These are phyloP conservation scores for Aspergillus bridgeri DNA, from an alignment of 495 filamentous ascomycete species.

Conservation along the genomic window DNA sequence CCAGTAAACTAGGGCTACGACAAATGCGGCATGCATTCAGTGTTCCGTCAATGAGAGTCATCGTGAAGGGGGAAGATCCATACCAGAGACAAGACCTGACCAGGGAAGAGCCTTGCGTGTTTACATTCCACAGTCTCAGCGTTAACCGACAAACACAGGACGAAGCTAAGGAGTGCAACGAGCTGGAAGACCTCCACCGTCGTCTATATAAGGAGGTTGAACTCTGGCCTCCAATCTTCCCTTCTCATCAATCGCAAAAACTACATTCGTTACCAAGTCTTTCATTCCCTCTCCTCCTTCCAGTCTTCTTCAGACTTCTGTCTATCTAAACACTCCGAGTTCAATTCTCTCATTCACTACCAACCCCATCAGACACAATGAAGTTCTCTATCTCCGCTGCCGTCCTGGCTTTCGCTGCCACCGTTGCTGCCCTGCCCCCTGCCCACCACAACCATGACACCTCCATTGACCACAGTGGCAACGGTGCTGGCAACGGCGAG, in stretches of 20 bases:
- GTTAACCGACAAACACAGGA: background rate
- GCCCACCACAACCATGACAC: constrained; percentile 7
- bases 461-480: too few relatives aligned
- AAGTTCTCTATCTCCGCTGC: constrained; percentile 30
- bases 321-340: constrained; percentile 24
- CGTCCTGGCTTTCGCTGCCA: constrained; percentile 29
- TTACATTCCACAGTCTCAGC: constrained; percentile 27
- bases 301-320: constrained; percentile 25
- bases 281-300: constrained; percentile 28
- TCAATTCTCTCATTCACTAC: constrained; percentile 28
- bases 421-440: constrained; percentile 27
- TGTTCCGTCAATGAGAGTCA: constrained; percentile 2
- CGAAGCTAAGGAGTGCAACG: background rate
- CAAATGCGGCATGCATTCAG: background rate
- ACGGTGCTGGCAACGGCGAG: constrained; percentile 17
- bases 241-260: constrained; percentile 33
- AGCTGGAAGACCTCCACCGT: constrained; percentile 24
- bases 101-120: constrained; percentile 23
- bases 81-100: constrained; percentile 21
- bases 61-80: constrained; percentile 23
- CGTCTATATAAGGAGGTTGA: constrained; percentile 36
- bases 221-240: constrained; percentile 13
- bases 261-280: constrained; percentile 12
- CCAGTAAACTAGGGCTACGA: background rate
- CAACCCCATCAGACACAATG: constrained; percentile 41